Base-by-base conservation (phyloP, 768 basidiomycete species). In the Pulveroboletus sp. region DNA sequence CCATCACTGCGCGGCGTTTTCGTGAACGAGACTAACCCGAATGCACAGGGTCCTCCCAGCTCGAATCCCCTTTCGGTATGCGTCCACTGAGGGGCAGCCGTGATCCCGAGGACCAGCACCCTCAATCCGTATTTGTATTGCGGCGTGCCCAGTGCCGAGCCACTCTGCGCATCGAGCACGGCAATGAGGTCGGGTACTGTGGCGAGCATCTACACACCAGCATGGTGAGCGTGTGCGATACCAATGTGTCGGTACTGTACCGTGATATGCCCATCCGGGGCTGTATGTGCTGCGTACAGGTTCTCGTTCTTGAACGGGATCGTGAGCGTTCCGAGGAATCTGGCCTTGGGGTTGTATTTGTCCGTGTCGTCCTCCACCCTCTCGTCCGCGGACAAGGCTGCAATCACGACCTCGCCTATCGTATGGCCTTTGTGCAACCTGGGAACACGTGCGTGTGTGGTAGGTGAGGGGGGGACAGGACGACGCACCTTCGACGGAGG, bases 241-340 rank as follows among this genome's bases (percentile, higher is more conserved):
- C 24, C 16, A 37, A 25, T 10, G 43, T 6, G 33, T 43, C 31
- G 40, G 31, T 25, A 66, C 61, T 52, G 47, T 58, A 66, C 61
- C 53, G 47, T 58, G n/a, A 20, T 52, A 34, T 49, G 49, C 14
- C 59, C 68, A 52, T 72, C 64, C 36, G 60, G 50, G 41, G 59
- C 37, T 17, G 69, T 65, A 45, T 73, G 54, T 51, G 75, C 74
- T 8, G 78, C 80, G 34, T 72, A 75, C 14, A 82, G 59, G 62
- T 82, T 81, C 56, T 82, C 82, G 57, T 82, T 82, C 65, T 82
- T 78, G 69, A 84, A 84, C 12, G 81, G 79, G 49, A 84, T 76
- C 11, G 70, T 55, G 43, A 83, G 60, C 4, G 62, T 67, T 35
- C 65, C 63, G 13, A 59, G 40, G 38, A 63, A 62, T 43, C 64